These are phyloP conservation scores for Glarea lozoyensis DNA, from an alignment of 495 filamentous ascomycete genomes.

Conservation along the genomic window DNA sequence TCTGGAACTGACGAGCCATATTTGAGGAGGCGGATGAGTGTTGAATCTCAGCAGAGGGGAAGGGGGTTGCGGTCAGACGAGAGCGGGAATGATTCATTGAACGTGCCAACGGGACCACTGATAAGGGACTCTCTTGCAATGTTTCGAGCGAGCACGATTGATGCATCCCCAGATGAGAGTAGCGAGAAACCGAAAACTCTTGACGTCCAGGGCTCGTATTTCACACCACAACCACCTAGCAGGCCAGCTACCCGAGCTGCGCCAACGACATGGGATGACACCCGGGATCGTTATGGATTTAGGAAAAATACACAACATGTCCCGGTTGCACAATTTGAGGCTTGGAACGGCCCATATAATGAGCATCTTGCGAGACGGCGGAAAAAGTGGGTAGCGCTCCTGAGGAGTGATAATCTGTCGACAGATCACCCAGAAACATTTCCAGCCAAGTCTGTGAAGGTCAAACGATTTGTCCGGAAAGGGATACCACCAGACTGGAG, in stretches of 20 bases:
- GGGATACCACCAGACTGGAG: conserved; percentile 92
- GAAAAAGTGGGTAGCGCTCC: conserved; percentile 71
- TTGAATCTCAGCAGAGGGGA: conserved; percentile 21
- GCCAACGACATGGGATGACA: conserved; percentile 9
- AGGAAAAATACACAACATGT: conserved; percentile 79
- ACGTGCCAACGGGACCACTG: conserved; percentile 14
- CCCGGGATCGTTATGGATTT: conserved; percentile 85
- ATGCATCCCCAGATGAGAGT: conserved; percentile 11
- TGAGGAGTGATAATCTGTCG: conserved; percentile 67
- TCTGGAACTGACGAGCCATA: conserved; percentile 21
- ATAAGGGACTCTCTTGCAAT: conserved; percentile 30
- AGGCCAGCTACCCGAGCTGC: conserved; percentile 7
- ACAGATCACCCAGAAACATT: conserved; percentile 66
- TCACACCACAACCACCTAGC: conserved; percentile 10
- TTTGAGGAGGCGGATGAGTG: conserved; percentile 15
- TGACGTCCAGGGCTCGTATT: conserved; percentile 21
- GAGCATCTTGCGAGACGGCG: conserved; percentile 58
- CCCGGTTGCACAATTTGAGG: conserved; percentile 65
- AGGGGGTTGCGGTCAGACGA: conserved; percentile 32
- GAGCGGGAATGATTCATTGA: conserved; percentile 33
- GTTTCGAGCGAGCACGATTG: conserved; percentile 14
- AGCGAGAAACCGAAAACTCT: conserved; percentile 10
- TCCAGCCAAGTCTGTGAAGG: conserved; percentile 67
- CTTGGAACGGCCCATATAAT: conserved; percentile 66
- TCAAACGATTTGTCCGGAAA: conserved; percentile 86